These are phyloP conservation scores for Ogataea parapolymorpha DNA, from an alignment of 805 yeast genomes.

Conservation along the genomic window DNA sequence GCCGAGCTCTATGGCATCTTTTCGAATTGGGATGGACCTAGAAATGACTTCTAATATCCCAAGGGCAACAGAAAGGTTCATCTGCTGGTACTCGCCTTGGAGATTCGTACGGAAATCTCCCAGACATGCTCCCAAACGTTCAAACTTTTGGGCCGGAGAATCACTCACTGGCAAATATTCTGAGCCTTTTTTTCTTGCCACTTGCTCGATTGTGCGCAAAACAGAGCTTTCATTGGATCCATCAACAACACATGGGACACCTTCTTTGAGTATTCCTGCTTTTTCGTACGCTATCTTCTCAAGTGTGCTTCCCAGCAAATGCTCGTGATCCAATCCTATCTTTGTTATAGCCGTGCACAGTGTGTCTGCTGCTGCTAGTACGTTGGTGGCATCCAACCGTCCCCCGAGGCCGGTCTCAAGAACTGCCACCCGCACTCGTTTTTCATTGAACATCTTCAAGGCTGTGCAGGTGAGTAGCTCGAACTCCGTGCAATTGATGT, in stretches of 20 bases:
- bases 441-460: conserved; percentile 62
- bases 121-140: conserved; percentile 5
- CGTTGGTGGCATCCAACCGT: conserved; percentile 82
- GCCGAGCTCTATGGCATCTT: conserved; percentile 44
- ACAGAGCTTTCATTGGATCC: conserved; percentile 57
- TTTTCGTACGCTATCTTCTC: conserved; percentile 70
- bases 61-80: conserved; percentile 68
- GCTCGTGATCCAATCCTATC: conserved; percentile 83
- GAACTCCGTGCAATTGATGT: conserved; percentile 78
- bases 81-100: conserved; percentile 68
- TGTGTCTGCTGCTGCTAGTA: conserved; percentile 42
- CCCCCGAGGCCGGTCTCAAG: conserved; percentile 98
- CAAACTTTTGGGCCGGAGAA: conserved; percentile 4
- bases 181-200: conserved; percentile 35
- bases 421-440: conserved; percentile 67
- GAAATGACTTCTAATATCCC: conserved; percentile 43
- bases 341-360: conserved; percentile 73
- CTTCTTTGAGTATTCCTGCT: conserved; percentile 76
- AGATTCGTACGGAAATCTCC: conserved; percentile 46
- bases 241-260: conserved; percentile 67
- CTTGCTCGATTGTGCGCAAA: conserved; percentile 40
- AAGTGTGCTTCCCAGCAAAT: conserved; percentile 65
- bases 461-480: conserved; percentile 86
- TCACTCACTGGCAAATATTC: conserved; percentile 19
- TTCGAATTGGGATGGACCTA: conserved; percentile 21